A percentile compares a stretch with the other conserved stretches of the same genome.
These are phyloP conservation scores for Triticum dicoccoides DNA, from an alignment of 176 grass and related monocot species.

Conservation along the genomic window DNA sequence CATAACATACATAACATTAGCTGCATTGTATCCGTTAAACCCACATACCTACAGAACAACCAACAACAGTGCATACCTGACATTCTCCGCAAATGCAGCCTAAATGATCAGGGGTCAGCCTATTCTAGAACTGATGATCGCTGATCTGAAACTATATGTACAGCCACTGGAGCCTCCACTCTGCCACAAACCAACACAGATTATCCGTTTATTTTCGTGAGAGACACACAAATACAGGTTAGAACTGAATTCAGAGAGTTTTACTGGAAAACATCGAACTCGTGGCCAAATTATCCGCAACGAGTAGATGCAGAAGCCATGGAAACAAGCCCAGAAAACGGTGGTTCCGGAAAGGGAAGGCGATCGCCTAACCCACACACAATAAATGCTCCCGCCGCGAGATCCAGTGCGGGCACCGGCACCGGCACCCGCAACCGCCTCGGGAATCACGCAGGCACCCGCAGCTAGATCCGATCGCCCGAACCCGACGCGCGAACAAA, in stretches of 20 bases:
- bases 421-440: background rate
- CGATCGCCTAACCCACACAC: background rate
- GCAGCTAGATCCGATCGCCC: slow-evolving; percentile 27
- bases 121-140: slow-evolving; percentile 14
- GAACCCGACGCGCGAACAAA: background rate
- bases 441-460: background rate
- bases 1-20: background rate
- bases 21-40: slow-evolving; percentile 27
- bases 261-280: background rate
- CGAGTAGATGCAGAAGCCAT: background rate
- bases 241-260: background rate
- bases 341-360: slow-evolving; percentile 2
- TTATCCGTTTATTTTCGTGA: background rate
- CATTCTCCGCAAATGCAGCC: slow-evolving; percentile 49
- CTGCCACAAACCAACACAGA: slow-evolving; percentile 22
- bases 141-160: background rate
- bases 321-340: background rate
- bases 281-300: background rate
- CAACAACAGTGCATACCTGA: slow-evolving; percentile 42
- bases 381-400: slow-evolving; percentile 25
- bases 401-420: background rate
- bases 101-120: slow-evolving; percentile 19
- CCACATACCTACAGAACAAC: background rate
- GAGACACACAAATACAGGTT: background rate
- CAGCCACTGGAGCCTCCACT: background rate